phyloP scores from a whole-genome alignment of 345 rosid species.

The Euclidium syriacum region DNA sequence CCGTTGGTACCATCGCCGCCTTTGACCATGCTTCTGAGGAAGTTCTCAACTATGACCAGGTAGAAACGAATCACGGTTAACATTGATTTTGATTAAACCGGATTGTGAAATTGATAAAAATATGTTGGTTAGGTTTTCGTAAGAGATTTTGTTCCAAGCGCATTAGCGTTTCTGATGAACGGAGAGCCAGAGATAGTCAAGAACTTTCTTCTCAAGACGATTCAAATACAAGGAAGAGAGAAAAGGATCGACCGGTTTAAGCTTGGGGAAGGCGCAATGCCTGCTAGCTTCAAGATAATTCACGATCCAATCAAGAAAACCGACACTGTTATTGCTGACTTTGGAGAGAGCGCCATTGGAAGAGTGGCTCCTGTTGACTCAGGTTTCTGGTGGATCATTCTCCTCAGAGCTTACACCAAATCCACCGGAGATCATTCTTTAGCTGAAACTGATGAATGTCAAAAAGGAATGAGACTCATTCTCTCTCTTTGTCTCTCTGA shows the following conservation, averaged over 20 bases:
- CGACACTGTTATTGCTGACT: conserved; percentile 63
- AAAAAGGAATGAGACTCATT: conserved; percentile 76
- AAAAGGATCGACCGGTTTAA: conserved; percentile 72
- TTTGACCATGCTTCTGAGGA: conserved; percentile 93
- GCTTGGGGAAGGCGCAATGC: conserved; percentile 89
- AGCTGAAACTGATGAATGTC: conserved; percentile 73
- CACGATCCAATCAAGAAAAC: conserved; percentile 55
- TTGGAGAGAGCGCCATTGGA: conserved; percentile 89
- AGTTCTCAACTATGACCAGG: conserved; percentile 97
- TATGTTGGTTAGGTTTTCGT: conserved; percentile 57
- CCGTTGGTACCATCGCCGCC: conserved; percentile 89
- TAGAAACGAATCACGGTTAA: too few species aligned
- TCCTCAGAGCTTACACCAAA: conserved; percentile 77
- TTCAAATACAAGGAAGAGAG: conserved; percentile 70
- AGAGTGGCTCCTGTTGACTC: conserved; percentile 93
- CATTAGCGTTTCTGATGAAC: conserved; percentile 77
- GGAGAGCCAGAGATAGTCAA: conserved; percentile 79
- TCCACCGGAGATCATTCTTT: conserved; percentile 66
- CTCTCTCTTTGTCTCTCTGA: conserved; percentile 66
- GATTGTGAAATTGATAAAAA: too few species aligned
- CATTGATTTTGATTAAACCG: too few species aligned
- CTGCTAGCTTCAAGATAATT: conserved; percentile 81
- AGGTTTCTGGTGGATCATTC: conserved; percentile 90
- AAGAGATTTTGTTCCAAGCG: conserved; percentile 87
- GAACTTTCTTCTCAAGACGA: conserved; percentile 66